Evolutionary conservation across 2,329 filamentous ascomycete species (phyloP), one percentile per base, ranked within the genome.

Genomic region (Ilyonectria mors-panacis): DNA sequence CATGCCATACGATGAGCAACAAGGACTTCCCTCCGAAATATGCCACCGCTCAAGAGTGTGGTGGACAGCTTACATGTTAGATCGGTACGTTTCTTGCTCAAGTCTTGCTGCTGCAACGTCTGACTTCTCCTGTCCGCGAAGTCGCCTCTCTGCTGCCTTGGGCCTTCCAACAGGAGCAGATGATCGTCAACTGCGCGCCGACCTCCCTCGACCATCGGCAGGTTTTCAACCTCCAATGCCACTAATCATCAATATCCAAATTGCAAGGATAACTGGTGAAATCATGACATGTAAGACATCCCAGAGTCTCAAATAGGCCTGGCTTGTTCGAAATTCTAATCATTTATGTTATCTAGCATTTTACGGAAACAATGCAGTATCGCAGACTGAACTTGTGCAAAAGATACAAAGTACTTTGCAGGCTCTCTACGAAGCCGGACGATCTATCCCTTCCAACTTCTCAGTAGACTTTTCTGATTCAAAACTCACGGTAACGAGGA

Each of bases 11-110:
- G 57, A 68, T 1, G 75, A 77, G 47, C 75, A 78, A 42, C 63
- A 73, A 17, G 74, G 75, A 5, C 48, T 78, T 1, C 70, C 70
- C 1, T 77, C 76, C 12, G 73, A 77, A 59, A 70, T 70, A 17
- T 71, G 70, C 2, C 76, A 78, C 15, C 56, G 72, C 1, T 73
- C 66, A 8, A 65, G 76, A 23, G 72, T 78, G 4, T 78, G 76
- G 76, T 78, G 76, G 76, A 78, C 76, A 6, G 71, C 67, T 2
- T 78, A 76, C 28, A 77, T 78, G 70, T 59, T 77, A n/a, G 76
- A 78, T 19, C 67, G 75, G 75, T 77, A 68, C 19, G 65, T 37
- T 7, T 17, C 9, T 3, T 13, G 2, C 6, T 21, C 10, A 8
- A 5, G 15, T 5, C 6, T 23, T 15, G 15, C 37, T n/a, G 2